Evolutionary conservation across 495 filamentous ascomycete species (phyloP), one percentile per base, ranked within the genome.

Genomic region (Penicillium angulare): DNA sequence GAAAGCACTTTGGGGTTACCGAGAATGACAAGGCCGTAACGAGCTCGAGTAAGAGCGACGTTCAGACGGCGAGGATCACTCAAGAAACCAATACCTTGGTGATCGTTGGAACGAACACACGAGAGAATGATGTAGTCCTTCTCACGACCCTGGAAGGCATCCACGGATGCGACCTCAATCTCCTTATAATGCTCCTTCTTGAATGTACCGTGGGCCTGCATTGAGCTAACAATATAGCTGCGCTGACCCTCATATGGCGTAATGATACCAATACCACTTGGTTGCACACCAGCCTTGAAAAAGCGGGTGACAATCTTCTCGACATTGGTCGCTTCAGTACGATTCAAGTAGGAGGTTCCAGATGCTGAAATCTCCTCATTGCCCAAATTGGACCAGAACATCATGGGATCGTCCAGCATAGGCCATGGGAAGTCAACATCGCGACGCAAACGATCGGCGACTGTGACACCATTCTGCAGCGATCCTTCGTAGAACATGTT

Each of bases 401-500:
- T 97, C 93, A 99, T 99, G 7, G 93, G 93, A 50, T 84, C 86
- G 57, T 97, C 95, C 41, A 77, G 81, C 34, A 96, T 90, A 10
- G 93, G 93, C 93, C 93, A 99, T 3, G 93, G 93, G 69, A 99
- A 99, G 63, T 99, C 93, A 20, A 98, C 90, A 63, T 99, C 92
- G 47, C 86, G 87, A 43, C 92, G 87, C 46, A 97, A 79, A 50
- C 93, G 83, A 64, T 95, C 87, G 35, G 86, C 83, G 59, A 86
- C 88, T 1, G 95, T 96, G 38, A 99, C 89, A 64, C 93, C 93
- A 58, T 99, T 99, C 69, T 99, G 93, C 47, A 99, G 75, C 41
- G 90, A 93, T 12, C 93, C 93, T 59, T 97, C 95, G 69, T 99
- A 99, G 72, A 99, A 99, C 93, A 99, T 99, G 68, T 97, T 97